These are phyloP conservation scores for Vicia faba DNA, from an alignment of 306 rosid genomes.

Conservation along the genomic window DNA sequence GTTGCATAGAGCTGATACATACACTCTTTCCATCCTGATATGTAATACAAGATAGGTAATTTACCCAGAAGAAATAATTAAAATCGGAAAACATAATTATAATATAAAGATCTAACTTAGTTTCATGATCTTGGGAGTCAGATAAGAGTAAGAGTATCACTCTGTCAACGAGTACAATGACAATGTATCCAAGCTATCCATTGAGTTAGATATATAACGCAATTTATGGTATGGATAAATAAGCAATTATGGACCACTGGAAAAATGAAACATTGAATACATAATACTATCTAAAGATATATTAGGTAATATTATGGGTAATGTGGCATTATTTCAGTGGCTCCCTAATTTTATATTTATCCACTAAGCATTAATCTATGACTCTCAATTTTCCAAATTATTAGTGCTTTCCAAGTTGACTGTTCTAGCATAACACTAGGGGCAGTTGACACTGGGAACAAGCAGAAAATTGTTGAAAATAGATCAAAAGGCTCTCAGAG, in stretches of 20 bases:
- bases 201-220: constrained; percentile 7
- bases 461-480: constrained; percentile 27
- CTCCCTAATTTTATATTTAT: constrained; percentile 14
- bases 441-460: constrained; percentile 27
- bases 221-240: constrained; percentile 16
- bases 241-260: neutral
- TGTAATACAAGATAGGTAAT: constrained; percentile 20
- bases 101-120: constrained; percentile 22
- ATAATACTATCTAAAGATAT: neutral
- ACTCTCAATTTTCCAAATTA: constrained; percentile 17
- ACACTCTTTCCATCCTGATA: constrained; percentile 71
- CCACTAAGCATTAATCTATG: neutral
- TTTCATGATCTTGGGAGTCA: constrained; percentile 20
- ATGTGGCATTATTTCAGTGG: neutral
- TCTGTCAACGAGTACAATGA: constrained; percentile 24
- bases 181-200: constrained; percentile 25
- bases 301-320: neutral
- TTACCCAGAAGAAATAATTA: constrained; percentile 17
- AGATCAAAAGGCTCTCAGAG: constrained; percentile 13
- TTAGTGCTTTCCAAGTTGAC: constrained; percentile 5
- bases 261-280: constrained; percentile 11
- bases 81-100: constrained; percentile 5
- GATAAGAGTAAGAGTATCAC: constrained; percentile 24
- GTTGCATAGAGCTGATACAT: constrained; percentile 76
- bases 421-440: constrained; percentile 20